phyloP scores from a whole-genome alignment of 2,329 filamentous ascomycete species.

The Fusarium drepaniforme region DNA sequence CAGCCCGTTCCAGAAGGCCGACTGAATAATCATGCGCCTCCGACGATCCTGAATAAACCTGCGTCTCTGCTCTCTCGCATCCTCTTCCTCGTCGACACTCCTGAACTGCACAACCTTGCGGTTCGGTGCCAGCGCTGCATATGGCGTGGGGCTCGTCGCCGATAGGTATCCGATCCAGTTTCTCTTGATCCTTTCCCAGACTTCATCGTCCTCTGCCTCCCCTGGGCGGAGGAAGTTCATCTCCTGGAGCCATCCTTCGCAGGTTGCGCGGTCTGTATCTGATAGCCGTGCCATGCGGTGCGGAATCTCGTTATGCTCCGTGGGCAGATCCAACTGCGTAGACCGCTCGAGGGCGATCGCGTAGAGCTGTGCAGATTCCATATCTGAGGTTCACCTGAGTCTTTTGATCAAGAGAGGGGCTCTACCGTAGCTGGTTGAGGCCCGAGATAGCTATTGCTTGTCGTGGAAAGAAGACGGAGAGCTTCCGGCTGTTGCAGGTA shows the following conservation, averaged over 20 bases:
- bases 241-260: neutral
- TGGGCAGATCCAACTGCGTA: neutral
- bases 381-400: neutral
- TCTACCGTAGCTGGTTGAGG: neutral
- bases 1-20: slow-evolving; percentile 6
- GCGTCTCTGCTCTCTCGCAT: neutral
- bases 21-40: neutral
- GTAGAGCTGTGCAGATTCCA: neutral
- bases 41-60: neutral
- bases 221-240: neutral
- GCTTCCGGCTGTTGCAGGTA: neutral
- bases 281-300: neutral
- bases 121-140: slow-evolving; percentile 6
- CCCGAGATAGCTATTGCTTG: neutral
- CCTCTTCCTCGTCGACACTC: neutral
- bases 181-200: neutral
- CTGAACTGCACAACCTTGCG: slow-evolving; percentile 7
- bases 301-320: neutral
- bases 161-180: slow-evolving; percentile 10
- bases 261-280: neutral
- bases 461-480: neutral
- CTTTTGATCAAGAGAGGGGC: neutral
- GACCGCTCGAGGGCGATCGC: neutral
- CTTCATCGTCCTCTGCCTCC: neutral
- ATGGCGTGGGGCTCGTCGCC: neutral